Base-by-base conservation (phyloP, 2,329 filamentous ascomycete genomes). In the Tetracladium maxilliforme region DNA sequence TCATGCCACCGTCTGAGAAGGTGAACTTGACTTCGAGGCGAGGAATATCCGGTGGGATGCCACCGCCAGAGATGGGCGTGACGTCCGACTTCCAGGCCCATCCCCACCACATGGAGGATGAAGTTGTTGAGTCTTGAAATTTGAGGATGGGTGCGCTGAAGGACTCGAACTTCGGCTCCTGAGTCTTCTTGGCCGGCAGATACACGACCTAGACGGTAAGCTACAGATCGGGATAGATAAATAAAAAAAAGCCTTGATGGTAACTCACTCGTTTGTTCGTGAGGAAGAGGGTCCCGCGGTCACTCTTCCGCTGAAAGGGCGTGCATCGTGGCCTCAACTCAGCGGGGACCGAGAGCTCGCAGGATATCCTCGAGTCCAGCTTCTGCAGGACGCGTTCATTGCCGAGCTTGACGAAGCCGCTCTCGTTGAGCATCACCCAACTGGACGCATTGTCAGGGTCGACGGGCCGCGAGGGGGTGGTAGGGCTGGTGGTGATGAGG, bases 1-100 rank as follows among this genome's bases (percentile, higher is more conserved):
- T 90, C 30, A 86, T 86, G n/a, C 87, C 87, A 21, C 87, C 87
- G 33, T 95, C 86, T 45, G 84, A 86, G 59, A 95, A 95, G 13
- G 76, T 84, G 40, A 94, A 64, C 46, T 80, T 84, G 36, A 92
- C 51, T 41, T 90, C 82, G 21, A 93, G 61, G 15, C 74, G 70
- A 11, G 75, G 65, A 33, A 82, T 64, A 13, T 76, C 61, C 5
- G 75, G 54, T 1, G 86, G 81, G 25, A 94, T 80, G 24, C 82
- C 81, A 19, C 90, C 90, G 18, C 80, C 80, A 2, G 76, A 57
- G 14, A 92, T 81, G 3, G 87, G 83, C 39, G 78, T 76, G 30
- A 92, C 71, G 22, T 76, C 56, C 14, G 79, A 78, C 28, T 72
- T 72, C 86, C 86, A 95, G 36, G 80, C 77, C 60, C 92, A 94